A percentile compares a stretch with the other conserved stretches of the same genome.
Conservation (phyloP, 176 grass and related monocot species). For the Eleusine indica region DNA sequence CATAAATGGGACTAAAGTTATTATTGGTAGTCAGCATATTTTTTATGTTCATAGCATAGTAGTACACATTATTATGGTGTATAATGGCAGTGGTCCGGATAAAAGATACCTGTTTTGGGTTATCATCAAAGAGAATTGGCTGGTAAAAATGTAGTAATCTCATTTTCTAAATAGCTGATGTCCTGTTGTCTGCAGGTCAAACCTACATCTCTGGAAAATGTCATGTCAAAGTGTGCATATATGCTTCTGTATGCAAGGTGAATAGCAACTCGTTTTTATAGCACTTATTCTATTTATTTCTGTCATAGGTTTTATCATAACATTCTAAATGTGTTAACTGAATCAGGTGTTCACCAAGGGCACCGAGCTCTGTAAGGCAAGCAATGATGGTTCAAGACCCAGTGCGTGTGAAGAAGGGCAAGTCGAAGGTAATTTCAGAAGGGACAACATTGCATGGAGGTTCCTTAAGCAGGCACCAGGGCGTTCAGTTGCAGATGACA, state of each 20-base stretch:
- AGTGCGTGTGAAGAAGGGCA: constrained; percentile 43
- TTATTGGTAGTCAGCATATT: constrained; percentile 9
- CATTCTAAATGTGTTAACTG: constrained; percentile 36
- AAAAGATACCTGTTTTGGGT: not conserved
- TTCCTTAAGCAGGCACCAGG: constrained; percentile 36
- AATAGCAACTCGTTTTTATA: constrained; percentile 11
- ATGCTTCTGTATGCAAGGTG: constrained; percentile 97
- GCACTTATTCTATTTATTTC: not conserved
- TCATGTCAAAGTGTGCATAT: constrained; percentile 86
- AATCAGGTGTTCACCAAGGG: constrained; percentile 82
- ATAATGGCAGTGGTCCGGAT: not conserved
- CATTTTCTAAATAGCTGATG: constrained; percentile 30
- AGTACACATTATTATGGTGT: constrained; percentile 2
- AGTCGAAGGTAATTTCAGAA: constrained; percentile 24
- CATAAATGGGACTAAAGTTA: not conserved
- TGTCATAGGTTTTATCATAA: not conserved
- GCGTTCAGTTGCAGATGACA: not conserved
- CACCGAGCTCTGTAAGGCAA: constrained; percentile 70
- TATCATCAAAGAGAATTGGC: not conserved
- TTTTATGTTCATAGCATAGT: not conserved
- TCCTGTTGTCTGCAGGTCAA: constrained; percentile 62
- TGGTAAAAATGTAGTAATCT: not conserved
- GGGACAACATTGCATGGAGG: constrained; percentile 15
- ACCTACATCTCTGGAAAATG: constrained; percentile 60
- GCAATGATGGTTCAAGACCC: constrained; percentile 49